A percentile compares a stretch with the other conserved stretches of the same genome.
These are phyloP conservation scores for Moelleriella libera DNA, from an alignment of 2,329 filamentous ascomycete genomes.

Conservation along the genomic window DNA sequence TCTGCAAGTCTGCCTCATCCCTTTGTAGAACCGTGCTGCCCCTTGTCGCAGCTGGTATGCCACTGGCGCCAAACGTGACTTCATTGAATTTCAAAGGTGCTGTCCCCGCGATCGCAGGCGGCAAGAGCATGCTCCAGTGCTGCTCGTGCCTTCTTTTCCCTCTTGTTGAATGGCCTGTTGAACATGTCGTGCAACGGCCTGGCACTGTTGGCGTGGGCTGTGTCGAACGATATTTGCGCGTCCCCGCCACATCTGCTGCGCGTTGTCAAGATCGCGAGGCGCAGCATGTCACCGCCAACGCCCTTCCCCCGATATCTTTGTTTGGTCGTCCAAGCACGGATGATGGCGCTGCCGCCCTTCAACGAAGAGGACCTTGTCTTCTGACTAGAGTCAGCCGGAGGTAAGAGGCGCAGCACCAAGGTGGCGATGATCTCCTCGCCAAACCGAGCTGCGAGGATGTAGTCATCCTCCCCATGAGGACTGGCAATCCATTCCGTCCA, in stretches of 20 bases:
- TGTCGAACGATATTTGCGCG: constrained; percentile 51
- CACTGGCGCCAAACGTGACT: not conserved
- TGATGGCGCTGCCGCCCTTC: constrained; percentile 44
- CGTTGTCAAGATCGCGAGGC: constrained; percentile 53
- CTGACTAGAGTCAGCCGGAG: not conserved
- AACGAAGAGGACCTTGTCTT: constrained; percentile 1
- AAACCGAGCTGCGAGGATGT: constrained; percentile 48
- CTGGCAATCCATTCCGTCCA: constrained; percentile 43
- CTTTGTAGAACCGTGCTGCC: too few species aligned
- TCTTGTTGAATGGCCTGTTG: constrained; percentile 39
- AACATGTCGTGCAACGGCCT: constrained; percentile 45
- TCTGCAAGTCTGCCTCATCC: too few species aligned
- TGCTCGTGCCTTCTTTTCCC: constrained; percentile 38
- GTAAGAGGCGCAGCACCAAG: constrained; percentile 49
- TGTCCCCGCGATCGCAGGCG: constrained; percentile 6
- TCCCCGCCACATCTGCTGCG: constrained; percentile 47
- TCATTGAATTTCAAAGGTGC: constrained; percentile 2
- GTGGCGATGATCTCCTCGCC: constrained; percentile 56
- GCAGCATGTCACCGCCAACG: constrained; percentile 56
- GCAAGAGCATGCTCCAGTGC: constrained; percentile 21
- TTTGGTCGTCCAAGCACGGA: constrained; percentile 71
- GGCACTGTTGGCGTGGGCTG: constrained; percentile 60
- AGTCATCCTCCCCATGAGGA: constrained; percentile 27
- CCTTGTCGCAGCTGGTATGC: too few species aligned
- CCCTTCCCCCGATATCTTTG: constrained; percentile 55